Evolutionary conservation across 768 basidiomycete genomes (phyloP), one percentile per base, ranked within the genome.

Genomic region (Mycena metata): DNA sequence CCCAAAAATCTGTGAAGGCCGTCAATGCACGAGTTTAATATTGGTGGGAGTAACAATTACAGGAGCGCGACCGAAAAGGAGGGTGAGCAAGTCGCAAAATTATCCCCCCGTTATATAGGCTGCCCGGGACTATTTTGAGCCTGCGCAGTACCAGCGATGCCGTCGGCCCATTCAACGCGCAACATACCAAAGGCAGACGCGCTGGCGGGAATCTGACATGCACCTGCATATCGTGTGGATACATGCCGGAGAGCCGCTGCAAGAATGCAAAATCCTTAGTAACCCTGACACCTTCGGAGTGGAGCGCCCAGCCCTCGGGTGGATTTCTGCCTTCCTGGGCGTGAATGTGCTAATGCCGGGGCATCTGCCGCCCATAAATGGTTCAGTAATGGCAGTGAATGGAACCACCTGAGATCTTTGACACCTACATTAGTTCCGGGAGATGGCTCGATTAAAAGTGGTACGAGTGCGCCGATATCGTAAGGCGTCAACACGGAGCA

Each of bases 271-370:
- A 39, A 39, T 36, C 45, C 35, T 10, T 33, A 26, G 57, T 43
- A 59, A 46, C 35, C 46, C n/a, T 19, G 19, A 1, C 35, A 12
- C 58, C 33, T 7, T 60, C 58, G 13, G 46, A 49, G 58, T 60
- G 58, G 58, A 35, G 39, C 36, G 16, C 12, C 55, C 41, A 23
- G 19, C 15, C 17, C 15, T 43, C 55, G 41, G 55, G 55, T 17
- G 24, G 41, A 24, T 57, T 10, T 19, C 43, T 57, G 9, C 55
- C 55, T 42, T 23, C 41, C 24, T 19, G 23, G 41, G 55, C 2
- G 42, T 57, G 19, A 9, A 9, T 26, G 8, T 43, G 24, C 15
- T 57, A 43, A 42, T 57, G 39, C 55, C 41, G 35, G 9, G 10
- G 33, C 11, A 21, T 36, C 5, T 21, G 17, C 41, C 17, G 55